Base-by-base conservation (phyloP, 2,329 filamentous ascomycete species). In the Cladophialophora immunda region DNA sequence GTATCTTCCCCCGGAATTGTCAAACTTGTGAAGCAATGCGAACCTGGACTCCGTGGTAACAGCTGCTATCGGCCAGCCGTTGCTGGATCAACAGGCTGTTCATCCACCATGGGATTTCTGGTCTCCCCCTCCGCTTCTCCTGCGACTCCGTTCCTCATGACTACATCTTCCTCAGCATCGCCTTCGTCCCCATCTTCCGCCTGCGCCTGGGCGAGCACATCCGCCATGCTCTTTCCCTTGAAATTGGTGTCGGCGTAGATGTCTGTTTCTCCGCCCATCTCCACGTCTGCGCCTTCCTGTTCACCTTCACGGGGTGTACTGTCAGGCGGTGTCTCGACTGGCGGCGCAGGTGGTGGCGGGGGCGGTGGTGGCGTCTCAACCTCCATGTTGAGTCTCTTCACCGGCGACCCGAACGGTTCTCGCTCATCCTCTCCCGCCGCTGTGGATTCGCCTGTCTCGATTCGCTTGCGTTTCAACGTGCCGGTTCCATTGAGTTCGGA, bases 401-500 rank as follows among this genome's bases (percentile, higher is more conserved):
- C 25, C 17, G 72, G 72, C 22, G 70, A 72, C 15, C 62, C 68
- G 6, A 66, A 50, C 3, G 67, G 63, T 47, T 72, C 69, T 30
- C 41, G 30, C 8, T 71, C 69, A 22, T 69, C 65, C 13, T 68
- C 62, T 30, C 68, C 61, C 4, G 69, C 64, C 38, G 74, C 70
- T 27, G 64, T 64, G 22, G 72, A 64, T 27, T 73, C 73, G 54
- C 70, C 72, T 38, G 58, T 29, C 19, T 64, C 58, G 15, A 32
- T n/a, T 7, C 89, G 85, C 77, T 92, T 93, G 9, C 90, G 86
- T 77, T 93, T 92, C 57, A 86, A 80, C 29, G 75, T 72, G 53
- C 72, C 71, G 19, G 54, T 70, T 58, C 72, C 72, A 38, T 68
- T 66, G 5, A 41, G 45, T 15, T 70, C 70, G 1, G 69, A 65